phyloP scores from a whole-genome alignment of 441 rosid species.

The Arabidopsis hybrid region DNA sequence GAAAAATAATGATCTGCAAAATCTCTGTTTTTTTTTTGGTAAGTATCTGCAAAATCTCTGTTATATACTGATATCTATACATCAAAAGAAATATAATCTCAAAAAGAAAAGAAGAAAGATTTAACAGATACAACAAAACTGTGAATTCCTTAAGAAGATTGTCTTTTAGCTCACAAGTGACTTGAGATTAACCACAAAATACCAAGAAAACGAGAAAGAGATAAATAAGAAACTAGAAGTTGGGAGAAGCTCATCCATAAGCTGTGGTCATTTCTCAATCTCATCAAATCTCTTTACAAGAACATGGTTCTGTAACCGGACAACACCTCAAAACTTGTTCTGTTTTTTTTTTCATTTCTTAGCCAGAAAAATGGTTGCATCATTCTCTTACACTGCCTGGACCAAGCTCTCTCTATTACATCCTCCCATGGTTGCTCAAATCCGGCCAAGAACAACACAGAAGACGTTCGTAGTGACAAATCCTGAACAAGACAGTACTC shows the following conservation, averaged over 20 bases:
- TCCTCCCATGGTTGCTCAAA: conserved; percentile 33
- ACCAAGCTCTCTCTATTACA: conserved; percentile 35
- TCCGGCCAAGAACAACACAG: conserved; percentile 37
- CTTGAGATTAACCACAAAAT: conserved; percentile 24
- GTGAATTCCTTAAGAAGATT: background rate
- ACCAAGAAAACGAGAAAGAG: background rate
- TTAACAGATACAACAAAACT: background rate
- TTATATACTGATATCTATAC: background rate
- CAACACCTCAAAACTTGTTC: conserved; percentile 27
- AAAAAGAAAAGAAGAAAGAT: background rate
- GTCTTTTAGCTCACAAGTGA: conserved; percentile 18
- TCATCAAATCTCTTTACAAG: conserved; percentile 35
- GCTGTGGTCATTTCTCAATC: conserved; percentile 40
- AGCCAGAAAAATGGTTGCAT: conserved; percentile 34
- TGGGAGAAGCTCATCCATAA: conserved; percentile 41
- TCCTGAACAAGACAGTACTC: conserved; percentile 37
- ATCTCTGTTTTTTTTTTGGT: no score
- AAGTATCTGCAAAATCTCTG: conserved; percentile 7
- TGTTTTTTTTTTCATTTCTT: conserved; percentile 18
- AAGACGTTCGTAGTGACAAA: conserved; percentile 34
- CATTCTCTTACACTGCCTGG: conserved; percentile 43
- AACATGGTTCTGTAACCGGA: conserved; percentile 23
- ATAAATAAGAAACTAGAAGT: background rate
- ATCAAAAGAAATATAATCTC: background rate
- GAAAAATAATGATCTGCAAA: conserved; percentile 7